Base-by-base conservation (phyloP, 208 protist genomes). In the Trypanosoma avium region DNA sequence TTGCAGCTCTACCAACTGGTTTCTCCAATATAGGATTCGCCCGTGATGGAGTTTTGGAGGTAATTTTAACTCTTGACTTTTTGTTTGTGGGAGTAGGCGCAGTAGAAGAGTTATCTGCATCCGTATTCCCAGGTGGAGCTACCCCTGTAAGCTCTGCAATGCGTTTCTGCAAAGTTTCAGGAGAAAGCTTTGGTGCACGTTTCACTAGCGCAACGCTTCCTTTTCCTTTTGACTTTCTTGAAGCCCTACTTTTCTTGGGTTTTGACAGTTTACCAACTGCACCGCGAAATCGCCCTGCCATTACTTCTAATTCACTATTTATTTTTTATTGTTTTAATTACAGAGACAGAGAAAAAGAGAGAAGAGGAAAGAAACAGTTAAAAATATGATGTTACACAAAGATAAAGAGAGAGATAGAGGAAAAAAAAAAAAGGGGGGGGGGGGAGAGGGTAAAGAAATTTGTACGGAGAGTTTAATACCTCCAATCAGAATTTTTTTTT, bases 201-300 rank as follows among this genome's bases (percentile, higher is more conserved):
- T 89, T 92, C 9, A 94, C 84, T 27, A 94, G 54, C 10, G 84
- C 70, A 4, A 74, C 69, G 0, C 74, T 63, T 61, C 77, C 80
- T 63, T 83, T 90, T 21, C 73, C 70, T 49, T 84, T 87, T 12
- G 75, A 63, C 19, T 68, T 74, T 43, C 78, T 77, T 0, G 78
- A 46, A 12, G 75, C 26, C 47, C 81, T 80, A 55, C 53, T 90
- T 47, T 75, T 85, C 45, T 89, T 89, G 6, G 73, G 55, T 63
- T 82, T 85, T 29, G 78, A 72, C 52, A 90, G 61, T 61, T 84
- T 88, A 4, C 84, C 83, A 0, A 91, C 88, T 3, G 82, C 81
- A 6, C 84, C 88, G 29, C 88, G 80, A 55, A 94, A 94, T 53
- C 77, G 84, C 12, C 88, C 88, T 4, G 84, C 88, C 88, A 94